These are phyloP conservation scores for Suhomyces canberraensis DNA, from an alignment of 805 yeast genomes.

Conservation along the genomic window DNA sequence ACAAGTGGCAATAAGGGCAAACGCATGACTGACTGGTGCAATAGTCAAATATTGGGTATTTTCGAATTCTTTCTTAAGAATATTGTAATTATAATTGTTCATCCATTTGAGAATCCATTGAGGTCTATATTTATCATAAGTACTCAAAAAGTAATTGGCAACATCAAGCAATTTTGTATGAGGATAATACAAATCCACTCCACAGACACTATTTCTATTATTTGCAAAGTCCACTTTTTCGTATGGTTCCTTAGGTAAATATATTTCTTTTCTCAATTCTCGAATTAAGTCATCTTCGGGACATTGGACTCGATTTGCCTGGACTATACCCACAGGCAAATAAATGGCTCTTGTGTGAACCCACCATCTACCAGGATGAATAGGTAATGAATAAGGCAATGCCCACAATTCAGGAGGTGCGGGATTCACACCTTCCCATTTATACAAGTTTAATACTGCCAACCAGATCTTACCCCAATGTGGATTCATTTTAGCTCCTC, in stretches of 20 bases:
- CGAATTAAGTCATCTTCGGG: conserved; percentile 60
- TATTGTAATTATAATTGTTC: conserved; percentile 52
- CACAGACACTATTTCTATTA: conserved; percentile 83
- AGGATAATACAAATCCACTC: conserved; percentile 91
- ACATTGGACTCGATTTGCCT: conserved; percentile 53
- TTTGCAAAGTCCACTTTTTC: conserved; percentile 62
- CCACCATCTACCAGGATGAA: conserved; percentile 99
- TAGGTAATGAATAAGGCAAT: conserved; percentile 73
- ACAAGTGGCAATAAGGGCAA: conserved; percentile 70
- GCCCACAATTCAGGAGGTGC: conserved; percentile 96
- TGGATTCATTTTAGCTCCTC: conserved; percentile 88
- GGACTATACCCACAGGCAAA: conserved; percentile 78
- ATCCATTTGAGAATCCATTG: conserved; percentile 58
- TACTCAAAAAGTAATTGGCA: conserved; percentile 55
- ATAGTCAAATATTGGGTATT: conserved; percentile 83
- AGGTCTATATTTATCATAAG: conserved; percentile 79
- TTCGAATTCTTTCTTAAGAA: conserved; percentile 66
- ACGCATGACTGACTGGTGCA: conserved; percentile 91
- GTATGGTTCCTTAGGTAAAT: conserved; percentile 49
- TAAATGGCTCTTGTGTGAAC: conserved; percentile 95
- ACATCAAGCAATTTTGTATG: conserved; percentile 67
- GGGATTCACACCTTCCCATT: conserved; percentile 97
- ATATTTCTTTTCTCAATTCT: conserved; percentile 78
- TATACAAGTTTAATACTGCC: conserved; percentile 71
- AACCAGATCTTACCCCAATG: conserved; percentile 99